A percentile compares a stretch with the other conserved stretches of the same genome.
phyloP scores from a whole-genome alignment of 352 stramenopile species.

The Saprolegnia parasitica region DNA sequence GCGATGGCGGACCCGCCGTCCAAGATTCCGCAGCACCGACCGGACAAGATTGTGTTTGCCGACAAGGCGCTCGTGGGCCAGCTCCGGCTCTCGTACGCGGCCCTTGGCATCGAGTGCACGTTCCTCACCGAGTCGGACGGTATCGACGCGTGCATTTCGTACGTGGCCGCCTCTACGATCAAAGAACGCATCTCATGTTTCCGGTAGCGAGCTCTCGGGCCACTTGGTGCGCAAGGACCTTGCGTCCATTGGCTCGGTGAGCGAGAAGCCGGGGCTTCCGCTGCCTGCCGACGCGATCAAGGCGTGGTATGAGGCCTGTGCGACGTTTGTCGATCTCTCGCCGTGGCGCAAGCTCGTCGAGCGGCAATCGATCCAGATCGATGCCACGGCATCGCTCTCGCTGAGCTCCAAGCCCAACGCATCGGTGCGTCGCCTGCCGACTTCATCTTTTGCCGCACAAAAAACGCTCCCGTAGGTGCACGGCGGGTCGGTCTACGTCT shows the following conservation, averaged over 20 bases:
- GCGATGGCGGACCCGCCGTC: constrained; percentile 72
- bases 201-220: constrained; percentile 61
- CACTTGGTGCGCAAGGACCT: constrained; percentile 80
- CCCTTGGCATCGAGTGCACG: constrained; percentile 77
- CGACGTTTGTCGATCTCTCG: constrained; percentile 56
- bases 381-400: constrained; percentile 34
- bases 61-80: constrained; percentile 72
- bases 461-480: constrained; percentile 11
- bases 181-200: background rate
- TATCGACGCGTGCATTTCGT: constrained; percentile 81
- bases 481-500: constrained; percentile 27
- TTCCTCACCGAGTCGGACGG: constrained; percentile 81
- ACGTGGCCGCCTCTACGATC: constrained; percentile 27
- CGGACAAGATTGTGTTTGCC: constrained; percentile 82
- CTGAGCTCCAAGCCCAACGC: constrained; percentile 27
- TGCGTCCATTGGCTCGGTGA: constrained; percentile 68
- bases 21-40: constrained; percentile 68
- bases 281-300: constrained; percentile 47
- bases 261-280: constrained; percentile 51
- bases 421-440: too few species aligned
- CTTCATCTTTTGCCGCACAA: background rate
- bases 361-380: constrained; percentile 74
- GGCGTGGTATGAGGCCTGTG: constrained; percentile 51
- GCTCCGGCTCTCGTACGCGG: constrained; percentile 67
- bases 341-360: constrained; percentile 66